Conservation (phyloP, 371 early-diverging fungal species). For the Syncephalastrum racemosum region DNA sequence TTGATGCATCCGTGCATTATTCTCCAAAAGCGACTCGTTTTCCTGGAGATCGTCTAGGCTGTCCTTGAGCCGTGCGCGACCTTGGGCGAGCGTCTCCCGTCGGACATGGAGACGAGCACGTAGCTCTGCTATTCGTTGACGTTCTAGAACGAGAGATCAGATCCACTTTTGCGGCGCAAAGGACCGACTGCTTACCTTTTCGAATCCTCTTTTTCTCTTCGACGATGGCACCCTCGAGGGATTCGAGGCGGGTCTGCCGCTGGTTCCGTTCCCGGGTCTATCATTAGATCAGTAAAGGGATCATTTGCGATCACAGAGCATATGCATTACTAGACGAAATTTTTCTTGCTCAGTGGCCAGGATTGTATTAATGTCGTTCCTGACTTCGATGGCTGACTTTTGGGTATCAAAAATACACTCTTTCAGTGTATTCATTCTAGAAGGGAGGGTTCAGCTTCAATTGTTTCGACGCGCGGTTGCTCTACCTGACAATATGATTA, state of each 20-base stretch:
- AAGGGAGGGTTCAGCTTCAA: background rate
- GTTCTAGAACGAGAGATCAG: conserved; percentile 16
- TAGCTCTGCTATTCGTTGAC: conserved; percentile 21
- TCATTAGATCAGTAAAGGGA: conserved; percentile 10
- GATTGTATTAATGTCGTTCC: conserved; percentile 39
- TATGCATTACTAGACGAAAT: conserved; percentile 34
- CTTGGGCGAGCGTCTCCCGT: conserved; percentile 20
- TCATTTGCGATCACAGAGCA: background rate
- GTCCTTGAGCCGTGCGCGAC: conserved; percentile 29
- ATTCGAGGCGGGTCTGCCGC: conserved; percentile 30
- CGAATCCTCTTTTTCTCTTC: conserved; percentile 18
- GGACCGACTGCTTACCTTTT: conserved; percentile 10
- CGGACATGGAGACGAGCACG: conserved; percentile 23
- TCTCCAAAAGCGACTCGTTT: conserved; percentile 39
- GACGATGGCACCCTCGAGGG: conserved; percentile 19
- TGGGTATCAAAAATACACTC: conserved; percentile 61
- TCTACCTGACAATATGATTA: conserved; percentile 49
- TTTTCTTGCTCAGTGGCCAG: conserved; percentile 39
- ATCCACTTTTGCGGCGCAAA: background rate
- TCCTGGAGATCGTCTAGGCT: conserved; percentile 44
- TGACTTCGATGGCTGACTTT: conserved; percentile 49
- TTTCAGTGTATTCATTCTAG: conserved; percentile 50
- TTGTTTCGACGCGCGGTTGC: background rate
- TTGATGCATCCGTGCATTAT: conserved; percentile 50
- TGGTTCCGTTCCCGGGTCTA: conserved; percentile 35